phyloP scores from a whole-genome alignment of 257 asterid species.

The Dorcoceras hygrometricum region DNA sequence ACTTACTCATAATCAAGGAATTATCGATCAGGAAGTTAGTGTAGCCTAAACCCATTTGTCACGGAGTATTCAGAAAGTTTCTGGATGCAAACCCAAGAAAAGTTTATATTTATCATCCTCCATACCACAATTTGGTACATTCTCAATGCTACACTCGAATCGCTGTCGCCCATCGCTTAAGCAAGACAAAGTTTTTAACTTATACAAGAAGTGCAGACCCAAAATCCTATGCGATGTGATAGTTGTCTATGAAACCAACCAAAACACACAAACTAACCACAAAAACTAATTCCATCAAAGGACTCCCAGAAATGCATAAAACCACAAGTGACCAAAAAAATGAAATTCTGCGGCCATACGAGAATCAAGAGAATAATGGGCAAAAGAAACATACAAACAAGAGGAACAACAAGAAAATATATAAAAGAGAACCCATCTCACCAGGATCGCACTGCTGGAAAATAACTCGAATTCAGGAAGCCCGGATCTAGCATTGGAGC shows the following conservation, averaged over 20 bases:
- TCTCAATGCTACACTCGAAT: background rate
- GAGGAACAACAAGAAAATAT: background rate
- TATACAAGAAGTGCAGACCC: conserved; percentile 5
- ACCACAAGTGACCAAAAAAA: background rate
- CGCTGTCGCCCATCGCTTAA: conserved; percentile 9
- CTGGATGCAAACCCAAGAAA: background rate
- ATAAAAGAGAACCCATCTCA: conserved; percentile 30
- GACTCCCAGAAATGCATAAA: conserved; percentile 14
- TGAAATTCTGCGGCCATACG: background rate
- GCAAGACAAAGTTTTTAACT: background rate
- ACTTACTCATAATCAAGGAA: conserved; percentile 1
- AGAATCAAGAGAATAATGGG: too few species aligned
- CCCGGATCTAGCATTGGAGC: too few species aligned
- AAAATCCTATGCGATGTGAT: background rate
- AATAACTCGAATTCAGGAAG: too few species aligned
- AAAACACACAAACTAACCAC: conserved; percentile 5
- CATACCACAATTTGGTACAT: background rate
- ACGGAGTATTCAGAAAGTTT: background rate
- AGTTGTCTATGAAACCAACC: conserved; percentile 11
- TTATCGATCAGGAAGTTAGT: background rate
- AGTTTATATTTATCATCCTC: background rate
- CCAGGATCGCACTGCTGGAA: conserved; percentile 56
- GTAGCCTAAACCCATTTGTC: background rate
- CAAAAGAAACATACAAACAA: background rate
- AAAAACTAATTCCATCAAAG: conserved; percentile 20